Evolutionary conservation across 2,329 filamentous ascomycete genomes (phyloP).

Genomic region (Botrytis deweyae): DNA sequence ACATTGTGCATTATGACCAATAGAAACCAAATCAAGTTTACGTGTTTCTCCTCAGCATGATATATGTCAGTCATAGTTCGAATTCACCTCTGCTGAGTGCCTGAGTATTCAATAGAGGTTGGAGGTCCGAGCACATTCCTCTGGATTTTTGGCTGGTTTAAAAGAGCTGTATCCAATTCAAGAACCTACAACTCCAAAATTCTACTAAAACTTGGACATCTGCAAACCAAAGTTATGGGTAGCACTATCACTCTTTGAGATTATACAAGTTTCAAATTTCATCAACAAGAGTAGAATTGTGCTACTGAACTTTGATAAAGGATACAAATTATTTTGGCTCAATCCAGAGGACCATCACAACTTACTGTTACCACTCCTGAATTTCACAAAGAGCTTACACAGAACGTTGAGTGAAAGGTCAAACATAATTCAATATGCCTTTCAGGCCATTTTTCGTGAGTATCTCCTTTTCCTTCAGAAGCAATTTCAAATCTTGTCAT

Average conservation of each 20-base stretch:
- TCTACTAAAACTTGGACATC: too few species aligned
- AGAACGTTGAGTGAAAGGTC: neutral
- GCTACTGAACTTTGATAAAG: neutral
- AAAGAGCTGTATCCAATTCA: neutral
- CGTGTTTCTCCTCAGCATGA: neutral
- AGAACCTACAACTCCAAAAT: neutral
- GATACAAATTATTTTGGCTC: neutral
- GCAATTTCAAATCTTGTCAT: neutral
- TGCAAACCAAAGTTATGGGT: neutral
- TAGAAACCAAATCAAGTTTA: neutral
- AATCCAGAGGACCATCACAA: neutral
- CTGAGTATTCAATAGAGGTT: neutral
- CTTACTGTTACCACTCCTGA: neutral
- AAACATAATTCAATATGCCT: neutral
- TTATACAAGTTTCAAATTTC: neutral
- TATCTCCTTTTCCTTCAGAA: neutral
- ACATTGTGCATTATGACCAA: neutral
- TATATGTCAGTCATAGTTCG: neutral
- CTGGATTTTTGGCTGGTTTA: neutral
- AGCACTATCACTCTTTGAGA: too few species aligned
- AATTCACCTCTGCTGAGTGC: neutral
- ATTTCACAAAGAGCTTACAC: neutral
- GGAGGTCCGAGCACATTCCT: neutral
- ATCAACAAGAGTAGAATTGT: neutral
- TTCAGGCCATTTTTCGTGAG: neutral